A percentile compares a stretch with the other conserved stretches of the same genome.
Conservation (phyloP, 192 early-diverging fungal species). For the Cladochytrium replicatum region DNA sequence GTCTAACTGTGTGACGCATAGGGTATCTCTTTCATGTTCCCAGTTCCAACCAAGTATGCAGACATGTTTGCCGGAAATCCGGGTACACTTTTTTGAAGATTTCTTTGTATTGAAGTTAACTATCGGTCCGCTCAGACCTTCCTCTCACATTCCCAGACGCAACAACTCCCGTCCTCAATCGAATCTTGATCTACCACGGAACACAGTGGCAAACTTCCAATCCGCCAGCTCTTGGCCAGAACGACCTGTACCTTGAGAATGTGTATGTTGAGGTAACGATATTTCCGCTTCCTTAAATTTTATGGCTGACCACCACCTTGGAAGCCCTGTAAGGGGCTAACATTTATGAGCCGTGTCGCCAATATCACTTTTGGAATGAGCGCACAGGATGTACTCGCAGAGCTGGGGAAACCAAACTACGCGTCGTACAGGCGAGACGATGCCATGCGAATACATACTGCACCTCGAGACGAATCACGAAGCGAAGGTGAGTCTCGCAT, state of each 20-base stretch:
- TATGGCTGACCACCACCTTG: too few species aligned
- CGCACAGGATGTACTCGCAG: constrained; percentile 60
- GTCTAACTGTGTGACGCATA: constrained; percentile 10
- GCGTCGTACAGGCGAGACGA: constrained; percentile 61
- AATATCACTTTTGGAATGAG: constrained; percentile 35
- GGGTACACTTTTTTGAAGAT: background rate
- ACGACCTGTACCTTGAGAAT: constrained; percentile 5
- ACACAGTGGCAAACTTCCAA: constrained; percentile 38
- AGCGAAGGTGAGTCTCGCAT: constrained; percentile 1
- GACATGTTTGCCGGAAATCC: constrained; percentile 23
- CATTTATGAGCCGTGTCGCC: constrained; percentile 18
- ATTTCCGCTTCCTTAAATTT: too few species aligned
- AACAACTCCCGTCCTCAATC: constrained; percentile 55
- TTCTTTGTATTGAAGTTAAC: background rate
- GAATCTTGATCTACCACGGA: constrained; percentile 52
- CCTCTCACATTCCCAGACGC: constrained; percentile 65
- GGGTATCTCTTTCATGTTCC: constrained; percentile 64
- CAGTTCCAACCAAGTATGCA: constrained; percentile 53
- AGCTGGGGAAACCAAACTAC: constrained; percentile 52
- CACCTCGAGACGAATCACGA: too few species aligned
- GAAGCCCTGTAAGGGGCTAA: constrained; percentile 33
- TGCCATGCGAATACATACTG: constrained; percentile 60
- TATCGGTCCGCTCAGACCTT: constrained; percentile 28
- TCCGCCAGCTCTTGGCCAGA: constrained; percentile 25
- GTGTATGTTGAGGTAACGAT: background rate